Percentiles rank a stretch among this genome's conserved stretches.
phyloP scores from a whole-genome alignment of 257 asterid genomes.

The Nyctanthes arbortristis region DNA sequence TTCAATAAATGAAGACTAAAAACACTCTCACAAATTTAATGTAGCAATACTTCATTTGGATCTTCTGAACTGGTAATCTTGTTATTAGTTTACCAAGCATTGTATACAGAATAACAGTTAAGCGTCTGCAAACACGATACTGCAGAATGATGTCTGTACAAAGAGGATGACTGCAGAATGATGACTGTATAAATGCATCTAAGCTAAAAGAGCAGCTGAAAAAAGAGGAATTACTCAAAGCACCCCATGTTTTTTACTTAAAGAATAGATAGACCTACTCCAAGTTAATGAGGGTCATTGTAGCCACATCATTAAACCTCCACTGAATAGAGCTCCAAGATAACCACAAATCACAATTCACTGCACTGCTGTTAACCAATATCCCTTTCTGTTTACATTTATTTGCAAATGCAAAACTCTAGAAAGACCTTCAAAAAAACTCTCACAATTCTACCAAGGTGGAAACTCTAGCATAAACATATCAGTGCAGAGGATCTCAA shows the following conservation, averaged over 20 bases:
- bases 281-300: neutral
- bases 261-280: neutral
- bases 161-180: no score
- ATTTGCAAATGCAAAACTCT: neutral
- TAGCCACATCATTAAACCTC: neutral
- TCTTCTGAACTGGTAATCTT: neutral
- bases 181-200: no score
- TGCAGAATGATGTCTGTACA: no score
- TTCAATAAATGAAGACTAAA: neutral
- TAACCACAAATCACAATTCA: neutral
- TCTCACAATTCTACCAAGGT: neutral
- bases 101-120: neutral
- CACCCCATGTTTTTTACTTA: neutral
- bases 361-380: neutral
- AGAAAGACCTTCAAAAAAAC: neutral
- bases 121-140: neutral
- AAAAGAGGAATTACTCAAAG: neutral
- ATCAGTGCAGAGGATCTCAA: neutral
- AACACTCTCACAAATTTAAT: neutral
- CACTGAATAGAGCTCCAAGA: neutral
- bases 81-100: neutral
- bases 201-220: no score
- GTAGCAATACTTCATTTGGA: neutral
- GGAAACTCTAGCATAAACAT: neutral
- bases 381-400: neutral